Evolutionary conservation across 2,329 filamentous ascomycete genomes (phyloP).

Genomic region (Stachybotrys elegans): DNA sequence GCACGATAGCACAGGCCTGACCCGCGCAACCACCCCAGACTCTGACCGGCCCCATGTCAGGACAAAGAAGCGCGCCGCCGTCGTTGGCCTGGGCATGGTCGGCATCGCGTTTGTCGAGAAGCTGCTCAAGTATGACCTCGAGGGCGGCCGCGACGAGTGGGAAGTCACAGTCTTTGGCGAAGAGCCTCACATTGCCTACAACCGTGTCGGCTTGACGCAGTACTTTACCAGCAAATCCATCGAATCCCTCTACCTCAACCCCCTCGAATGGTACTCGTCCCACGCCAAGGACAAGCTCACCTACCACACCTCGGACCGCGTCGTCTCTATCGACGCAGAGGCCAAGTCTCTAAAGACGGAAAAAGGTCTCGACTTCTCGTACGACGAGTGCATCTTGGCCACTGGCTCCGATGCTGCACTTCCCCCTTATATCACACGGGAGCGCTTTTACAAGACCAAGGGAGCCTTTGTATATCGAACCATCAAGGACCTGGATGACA

Average conservation of each 20-base stretch:
- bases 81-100: slow-evolving; percentile 90
- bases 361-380: slow-evolving; percentile 63
- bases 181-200: slow-evolving; percentile 83
- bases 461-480: slow-evolving; percentile 89
- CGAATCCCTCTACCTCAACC: slow-evolving; percentile 84
- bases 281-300: slow-evolving; percentile 23
- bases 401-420: slow-evolving; percentile 83
- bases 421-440: slow-evolving; percentile 50
- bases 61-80: slow-evolving; percentile 60
- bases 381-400: slow-evolving; percentile 78
- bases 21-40: neutral
- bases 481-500: slow-evolving; percentile 71
- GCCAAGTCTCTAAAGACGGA: slow-evolving; percentile 66
- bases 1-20: neutral
- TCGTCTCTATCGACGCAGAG: slow-evolving; percentile 57
- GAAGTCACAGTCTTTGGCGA: slow-evolving; percentile 83
- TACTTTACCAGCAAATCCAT: slow-evolving; percentile 85
- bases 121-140: slow-evolving; percentile 75
- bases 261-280: slow-evolving; percentile 59
- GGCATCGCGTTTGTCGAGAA: slow-evolving; percentile 88
- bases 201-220: slow-evolving; percentile 81
- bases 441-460: slow-evolving; percentile 70
- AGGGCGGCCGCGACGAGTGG: slow-evolving; percentile 65
- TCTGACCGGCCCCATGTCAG: neutral
- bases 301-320: slow-evolving; percentile 70